Evolutionary conservation across 164 flowering plant species (phyloP), one percentile per base, ranked within the genome.

Genomic region (Stephania japonica): DNA sequence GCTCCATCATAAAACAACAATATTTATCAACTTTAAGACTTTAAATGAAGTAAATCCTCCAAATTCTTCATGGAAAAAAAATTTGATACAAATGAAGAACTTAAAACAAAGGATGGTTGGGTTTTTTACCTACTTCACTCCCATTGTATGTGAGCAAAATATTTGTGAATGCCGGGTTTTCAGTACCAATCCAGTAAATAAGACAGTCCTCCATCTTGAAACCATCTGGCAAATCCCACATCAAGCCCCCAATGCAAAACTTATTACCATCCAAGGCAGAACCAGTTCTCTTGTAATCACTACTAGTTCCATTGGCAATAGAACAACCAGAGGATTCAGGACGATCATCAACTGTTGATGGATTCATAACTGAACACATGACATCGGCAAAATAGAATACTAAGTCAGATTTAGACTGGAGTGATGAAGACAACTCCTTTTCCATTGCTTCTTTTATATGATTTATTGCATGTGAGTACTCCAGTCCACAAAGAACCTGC

Each of bases 401-500:
- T 66, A 38, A 44, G 50, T 72, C 63, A 38, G 81, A 32, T 73
- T 63, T 25, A 1, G 83, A 74, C 8, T 70, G 81, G 53, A 65
- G 49, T 25, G 75, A 42, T 23, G 24, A 79, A 69, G 78, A 76
- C 69, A 80, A 71, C 77, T 80, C 77, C 63, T 41, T 63, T 27
- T 11, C 21, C 64, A 84, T 7, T 53, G 75, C 78, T 72, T 84
- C 86, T 86, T 85, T 87, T 6, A 91, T 76, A 43, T 77, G 53
- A 50, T 81, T 69, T 23, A 95, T 82, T 69, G 88, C 90, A 83
- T 93, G 84, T 50, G 91, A 81, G 83, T 90, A 95, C 81, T 95
- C 98, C 81, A 95, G 83, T 50, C 93, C 96, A 81, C 75, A 93
- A 23, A 95, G 92, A 49, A 91, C 91, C 98, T 94, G 82, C 67